Conservation (phyloP, 1,284 basidiomycete genomes). For the Heterobasidion irregulare region DNA sequence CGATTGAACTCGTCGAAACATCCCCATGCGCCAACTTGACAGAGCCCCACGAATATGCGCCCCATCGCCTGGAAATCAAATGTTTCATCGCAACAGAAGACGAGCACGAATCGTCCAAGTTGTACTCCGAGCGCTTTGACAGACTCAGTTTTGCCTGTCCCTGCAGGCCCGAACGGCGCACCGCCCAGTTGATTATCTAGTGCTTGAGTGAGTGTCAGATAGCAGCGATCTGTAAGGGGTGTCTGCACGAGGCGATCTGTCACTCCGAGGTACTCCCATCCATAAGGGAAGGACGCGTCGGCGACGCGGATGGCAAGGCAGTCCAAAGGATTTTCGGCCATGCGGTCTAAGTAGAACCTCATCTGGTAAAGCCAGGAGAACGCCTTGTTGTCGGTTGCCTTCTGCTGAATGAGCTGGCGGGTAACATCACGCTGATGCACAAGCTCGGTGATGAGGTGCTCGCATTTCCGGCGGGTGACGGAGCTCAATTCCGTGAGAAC, state of each 20-base stretch:
- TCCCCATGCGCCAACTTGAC: slow-evolving; percentile 99
- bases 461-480: slow-evolving; percentile 93
- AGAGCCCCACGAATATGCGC: slow-evolving; percentile 96
- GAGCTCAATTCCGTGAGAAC: slow-evolving; percentile 86
- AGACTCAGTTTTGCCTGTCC: slow-evolving; percentile 99
- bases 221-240: slow-evolving; percentile 95
- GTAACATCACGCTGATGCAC: slow-evolving; percentile 97
- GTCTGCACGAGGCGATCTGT: slow-evolving; percentile 97
- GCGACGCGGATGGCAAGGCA: slow-evolving; percentile 81
- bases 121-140: slow-evolving; percentile 98
- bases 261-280: slow-evolving; percentile 98
- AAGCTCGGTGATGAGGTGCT: slow-evolving; percentile 97
- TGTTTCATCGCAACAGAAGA: slow-evolving; percentile 99
- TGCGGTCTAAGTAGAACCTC: slow-evolving; percentile 89
- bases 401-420: slow-evolving; percentile 67
- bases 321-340: slow-evolving; percentile 68
- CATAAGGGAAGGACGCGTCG: slow-evolving; percentile 92
- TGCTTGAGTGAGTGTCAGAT: slow-evolving; percentile 94
- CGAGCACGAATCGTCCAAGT: slow-evolving; percentile 94
- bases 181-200: slow-evolving; percentile 93
- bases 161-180: slow-evolving; percentile 96
- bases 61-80: slow-evolving; percentile 99
- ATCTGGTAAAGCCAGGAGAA: slow-evolving; percentile 98
- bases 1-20: slow-evolving; percentile 99
- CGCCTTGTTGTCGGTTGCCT: slow-evolving; percentile 56